Evolutionary conservation across 2,329 filamentous ascomycete genomes (phyloP), one percentile per base, ranked within the genome.

Genomic region (Plenodomus lindquistii): DNA sequence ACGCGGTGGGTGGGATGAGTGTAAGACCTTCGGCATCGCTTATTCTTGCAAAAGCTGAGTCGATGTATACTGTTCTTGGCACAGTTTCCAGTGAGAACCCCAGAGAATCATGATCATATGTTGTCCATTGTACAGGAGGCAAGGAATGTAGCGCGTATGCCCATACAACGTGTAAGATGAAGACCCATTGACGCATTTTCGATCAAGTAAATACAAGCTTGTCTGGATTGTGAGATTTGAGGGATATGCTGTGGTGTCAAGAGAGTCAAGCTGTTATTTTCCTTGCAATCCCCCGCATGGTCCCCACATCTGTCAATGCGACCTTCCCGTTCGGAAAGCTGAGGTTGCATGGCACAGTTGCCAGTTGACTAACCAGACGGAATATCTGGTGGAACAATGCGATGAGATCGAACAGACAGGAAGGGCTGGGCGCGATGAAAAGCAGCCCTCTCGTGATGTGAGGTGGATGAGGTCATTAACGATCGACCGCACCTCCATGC

Each of bases 1-100:
- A 54, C 1, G 76, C 76, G 0, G 74, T 76, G 0, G 80, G 80
- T 1, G 80, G 80, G 37, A 82, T 81, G 8, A 81, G 68, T 0
- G 78, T 81, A 21, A 81, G 59, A 1, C 79, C 79, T 41, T 74
- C 65, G 0, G 67, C 65, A 45, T 82, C 80, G 7, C 62, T 67
- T 24, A 52, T 57, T 1, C 66, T 57, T 0, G 76, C 73, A 39
- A 81, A 75, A 1, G 48, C 52, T 0, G 55, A 51, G 3, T 75
- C 61, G 9, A 82, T 72, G 46, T 76, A 81, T 22, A 79, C 71
- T 3, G 60, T 72, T 37, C 59, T 63, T 9, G 60, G 46, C 2
- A 48, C 43, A 11, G 59, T 44, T 19, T 20, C 42, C 21, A 66
- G 42, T 7, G 57, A 60, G 53, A 72, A 71, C 4, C 60, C 57